Conservation (phyloP, 495 filamentous ascomycete species). For the Evernia prunastri region DNA sequence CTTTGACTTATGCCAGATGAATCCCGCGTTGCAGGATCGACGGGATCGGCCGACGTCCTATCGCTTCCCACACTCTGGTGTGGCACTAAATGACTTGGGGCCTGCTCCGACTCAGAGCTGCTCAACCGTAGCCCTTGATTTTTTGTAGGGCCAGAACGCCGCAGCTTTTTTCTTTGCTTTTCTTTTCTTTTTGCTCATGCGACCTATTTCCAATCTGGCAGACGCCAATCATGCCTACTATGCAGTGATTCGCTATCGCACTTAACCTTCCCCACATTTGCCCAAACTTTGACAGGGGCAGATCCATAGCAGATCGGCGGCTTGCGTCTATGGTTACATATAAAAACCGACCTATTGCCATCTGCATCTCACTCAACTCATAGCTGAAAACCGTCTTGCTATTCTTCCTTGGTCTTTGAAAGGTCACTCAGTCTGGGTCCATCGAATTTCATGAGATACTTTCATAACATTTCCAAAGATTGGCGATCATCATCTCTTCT, state of each 20-base stretch:
- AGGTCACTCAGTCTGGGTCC: neutral
- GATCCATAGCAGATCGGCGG: slow-evolving; percentile 18
- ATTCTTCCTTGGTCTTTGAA: neutral
- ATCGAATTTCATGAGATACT: slow-evolving; percentile 5
- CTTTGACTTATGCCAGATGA: neutral
- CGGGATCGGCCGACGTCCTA: slow-evolving; percentile 6
- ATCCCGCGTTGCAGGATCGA: neutral
- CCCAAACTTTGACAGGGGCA: neutral
- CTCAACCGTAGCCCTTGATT: no score
- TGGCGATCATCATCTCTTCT: slow-evolving; percentile 11
- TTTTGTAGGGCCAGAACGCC: neutral
- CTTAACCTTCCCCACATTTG: neutral
- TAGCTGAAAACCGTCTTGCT: neutral
- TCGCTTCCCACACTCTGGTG: neutral
- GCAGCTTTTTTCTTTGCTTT: neutral
- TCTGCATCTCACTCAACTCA: neutral
- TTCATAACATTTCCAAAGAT: slow-evolving; percentile 8
- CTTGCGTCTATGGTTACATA: slow-evolving; percentile 6
- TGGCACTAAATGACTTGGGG: no score
- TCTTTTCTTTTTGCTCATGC: neutral
- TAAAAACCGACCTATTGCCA: neutral
- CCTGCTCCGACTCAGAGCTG: no score
- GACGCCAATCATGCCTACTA: neutral
- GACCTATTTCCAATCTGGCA: neutral
- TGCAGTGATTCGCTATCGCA: neutral